phyloP scores from a whole-genome alignment of 306 rosid species.

The Spatholobus suberectus region DNA sequence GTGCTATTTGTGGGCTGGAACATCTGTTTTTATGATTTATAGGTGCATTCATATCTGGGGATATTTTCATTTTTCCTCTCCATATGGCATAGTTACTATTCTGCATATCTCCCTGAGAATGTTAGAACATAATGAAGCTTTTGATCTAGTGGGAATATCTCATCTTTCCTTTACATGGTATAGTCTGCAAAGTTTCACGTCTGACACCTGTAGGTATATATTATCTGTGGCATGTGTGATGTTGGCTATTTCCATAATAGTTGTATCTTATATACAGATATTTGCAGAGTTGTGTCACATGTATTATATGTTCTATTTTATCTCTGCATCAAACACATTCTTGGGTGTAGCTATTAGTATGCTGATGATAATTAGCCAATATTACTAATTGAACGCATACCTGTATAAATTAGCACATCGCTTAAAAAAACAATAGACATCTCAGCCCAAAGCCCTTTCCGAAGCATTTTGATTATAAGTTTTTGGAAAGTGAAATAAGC shows the following conservation, averaged over 20 bases:
- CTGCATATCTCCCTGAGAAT: neutral
- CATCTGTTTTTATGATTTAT: constrained; percentile 25
- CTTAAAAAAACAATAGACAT: neutral
- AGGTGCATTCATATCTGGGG: neutral
- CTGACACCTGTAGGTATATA: neutral
- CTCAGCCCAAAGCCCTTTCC: neutral
- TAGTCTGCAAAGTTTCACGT: neutral
- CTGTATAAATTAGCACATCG: constrained; percentile 5
- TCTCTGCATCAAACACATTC: neutral
- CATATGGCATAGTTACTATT: neutral
- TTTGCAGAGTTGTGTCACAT: neutral
- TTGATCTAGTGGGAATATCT: neutral
- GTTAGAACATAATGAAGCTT: neutral
- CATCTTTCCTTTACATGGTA: neutral
- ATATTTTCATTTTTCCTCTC: neutral
- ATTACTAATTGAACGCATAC: neutral
- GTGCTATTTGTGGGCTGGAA: neutral
- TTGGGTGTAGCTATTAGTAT: constrained; percentile 4
- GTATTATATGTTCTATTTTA: constrained; percentile 3
- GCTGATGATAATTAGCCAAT: constrained; percentile 7
- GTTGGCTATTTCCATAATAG: neutral
- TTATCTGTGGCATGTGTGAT: neutral
- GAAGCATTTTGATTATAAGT: constrained; percentile 29
- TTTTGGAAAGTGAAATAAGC: neutral
- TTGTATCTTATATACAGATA: neutral